Percentiles rank a stretch among this genome's conserved stretches.
Evolutionary conservation across 805 yeast species (phyloP).

Genomic region (Saturnispora besseyi): DNA sequence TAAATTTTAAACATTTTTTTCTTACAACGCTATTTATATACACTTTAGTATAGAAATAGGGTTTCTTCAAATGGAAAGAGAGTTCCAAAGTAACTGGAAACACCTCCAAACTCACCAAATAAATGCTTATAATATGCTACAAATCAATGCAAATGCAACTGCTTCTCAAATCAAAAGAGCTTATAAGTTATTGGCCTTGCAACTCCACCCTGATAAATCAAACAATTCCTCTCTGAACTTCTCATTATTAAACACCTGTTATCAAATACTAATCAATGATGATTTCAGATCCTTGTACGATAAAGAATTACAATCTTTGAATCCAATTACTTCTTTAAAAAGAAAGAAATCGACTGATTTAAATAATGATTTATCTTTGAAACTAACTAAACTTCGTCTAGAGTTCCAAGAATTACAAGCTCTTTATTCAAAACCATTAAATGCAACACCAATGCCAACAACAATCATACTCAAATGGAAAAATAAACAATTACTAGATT

Average conservation of each 20-base stretch:
- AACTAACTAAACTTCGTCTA: neutral
- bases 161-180: constrained; percentile 19
- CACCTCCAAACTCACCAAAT: neutral
- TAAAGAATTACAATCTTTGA: constrained; percentile 12
- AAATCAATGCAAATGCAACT: constrained; percentile 5
- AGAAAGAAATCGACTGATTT: neutral
- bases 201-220: constrained; percentile 30
- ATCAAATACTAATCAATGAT: constrained; percentile 14
- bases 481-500: constrained; percentile 30
- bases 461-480: constrained; percentile 34
- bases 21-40: neutral
- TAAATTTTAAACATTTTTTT: neutral
- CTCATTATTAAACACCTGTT: constrained; percentile 23
- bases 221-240: constrained; percentile 23
- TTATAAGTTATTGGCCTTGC: constrained; percentile 25
- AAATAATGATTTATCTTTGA: neutral
- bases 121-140: constrained; percentile 13
- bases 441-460: constrained; percentile 1
- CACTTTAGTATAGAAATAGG: neutral
- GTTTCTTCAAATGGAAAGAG: neutral
- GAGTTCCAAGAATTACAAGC: neutral
- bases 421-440: neutral
- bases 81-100: neutral
- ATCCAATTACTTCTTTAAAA: neutral
- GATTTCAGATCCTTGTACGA: constrained; percentile 11